These are phyloP conservation scores for Rubia yunnanensis DNA, from an alignment of 257 asterid genomes.

Conservation along the genomic window DNA sequence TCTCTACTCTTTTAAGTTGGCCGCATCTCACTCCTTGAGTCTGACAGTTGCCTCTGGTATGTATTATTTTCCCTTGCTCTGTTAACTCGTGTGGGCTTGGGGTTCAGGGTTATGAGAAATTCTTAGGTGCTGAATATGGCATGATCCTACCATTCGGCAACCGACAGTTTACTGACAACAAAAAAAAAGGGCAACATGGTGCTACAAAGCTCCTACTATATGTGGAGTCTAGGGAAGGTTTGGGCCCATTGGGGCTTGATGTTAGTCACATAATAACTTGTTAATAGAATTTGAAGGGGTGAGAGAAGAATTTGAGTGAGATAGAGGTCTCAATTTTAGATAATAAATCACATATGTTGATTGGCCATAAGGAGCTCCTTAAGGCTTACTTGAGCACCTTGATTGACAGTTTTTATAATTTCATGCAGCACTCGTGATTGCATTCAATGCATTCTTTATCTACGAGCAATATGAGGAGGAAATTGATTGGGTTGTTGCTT, in stretches of 20 bases:
- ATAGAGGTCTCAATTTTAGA: background rate
- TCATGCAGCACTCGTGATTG: slow-evolving; percentile 57
- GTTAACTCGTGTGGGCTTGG: background rate
- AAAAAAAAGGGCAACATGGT: too few relatives aligned
- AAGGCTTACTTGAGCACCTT: slow-evolving; percentile 1
- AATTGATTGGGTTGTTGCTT: slow-evolving; percentile 32
- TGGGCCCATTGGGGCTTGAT: background rate
- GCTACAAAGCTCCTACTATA: background rate
- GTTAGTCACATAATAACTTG: background rate
- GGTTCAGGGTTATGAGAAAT: background rate
- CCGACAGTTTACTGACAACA: background rate
- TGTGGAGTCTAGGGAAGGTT: background rate
- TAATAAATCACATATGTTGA: background rate
- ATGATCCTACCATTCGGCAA: background rate
- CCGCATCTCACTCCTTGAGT: slow-evolving; percentile 40
- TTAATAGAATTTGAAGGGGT: background rate
- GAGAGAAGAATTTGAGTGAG: background rate
- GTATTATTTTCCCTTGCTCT: slow-evolving; percentile 7
- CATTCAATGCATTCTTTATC: slow-evolving; percentile 56
- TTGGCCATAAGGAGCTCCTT: background rate
- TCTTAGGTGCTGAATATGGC: background rate
- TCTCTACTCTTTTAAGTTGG: slow-evolving; percentile 56
- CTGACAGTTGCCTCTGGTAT: slow-evolving; percentile 60
- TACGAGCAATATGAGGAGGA: slow-evolving; percentile 88
- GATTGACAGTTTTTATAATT: slow-evolving; percentile 7